Evolutionary conservation across 768 basidiomycete genomes (phyloP), one percentile per base, ranked within the genome.

Genomic region (Psilocybe cyanescens): DNA sequence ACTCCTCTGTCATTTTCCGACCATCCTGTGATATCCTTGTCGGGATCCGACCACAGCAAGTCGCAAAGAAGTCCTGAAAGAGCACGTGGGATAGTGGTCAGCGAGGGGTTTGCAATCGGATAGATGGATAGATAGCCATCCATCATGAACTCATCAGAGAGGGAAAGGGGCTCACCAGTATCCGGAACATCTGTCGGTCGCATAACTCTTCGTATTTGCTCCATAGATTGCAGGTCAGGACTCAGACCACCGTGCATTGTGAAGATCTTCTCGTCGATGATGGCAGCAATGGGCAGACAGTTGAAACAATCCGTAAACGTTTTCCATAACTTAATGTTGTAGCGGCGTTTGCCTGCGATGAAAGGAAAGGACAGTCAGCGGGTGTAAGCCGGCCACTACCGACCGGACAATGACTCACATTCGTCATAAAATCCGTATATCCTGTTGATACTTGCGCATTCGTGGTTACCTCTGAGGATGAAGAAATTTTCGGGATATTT

Each of bases 401-500:
- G 52, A 57, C 33, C 19, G 61, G 41, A 49, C 49, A 57, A 51
- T 31, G 30, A 86, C 94, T 70, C 70, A 97, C 97, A 99, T 86
- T 99, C 97, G 75, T 99, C 97, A 78, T 99, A 99, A 81, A 99
- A 99, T 60, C 97, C 97, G 78, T 99, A 99, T 79, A 99, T 99
- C 76, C 97, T 85, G 83, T 99, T 99, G 82, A 99, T 99, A 76
- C 94, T 95, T 66, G 97, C 97, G 74, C 97, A 97, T 79, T 99
- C 97, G 78, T 99, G 97, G 80, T 99, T 99, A 69, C 97, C 97
- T 70, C 97, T 84, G 64, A 99, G 86, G 76, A 99, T 96, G 83
- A 99, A 99, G 82, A 99, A 99, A 84, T 99, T 99, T 87, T 99
- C 97, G 55, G 97, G 97, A 83, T 98, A 99, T 85, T 99, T 99